These are phyloP conservation scores for Fusarium pilosicola DNA, from an alignment of 2,329 filamentous ascomycete genomes.

Conservation along the genomic window DNA sequence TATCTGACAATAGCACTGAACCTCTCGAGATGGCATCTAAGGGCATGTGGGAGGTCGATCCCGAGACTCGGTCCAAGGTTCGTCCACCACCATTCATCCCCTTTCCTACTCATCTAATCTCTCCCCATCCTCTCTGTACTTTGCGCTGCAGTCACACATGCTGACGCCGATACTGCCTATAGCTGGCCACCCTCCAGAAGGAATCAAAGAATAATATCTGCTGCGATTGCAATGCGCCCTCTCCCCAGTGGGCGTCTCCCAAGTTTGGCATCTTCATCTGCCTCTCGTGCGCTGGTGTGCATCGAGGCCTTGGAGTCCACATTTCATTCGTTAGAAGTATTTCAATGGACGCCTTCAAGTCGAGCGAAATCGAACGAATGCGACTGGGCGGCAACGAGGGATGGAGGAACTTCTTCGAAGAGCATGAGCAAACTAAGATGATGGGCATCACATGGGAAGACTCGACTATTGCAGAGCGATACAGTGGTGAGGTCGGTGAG, in stretches of 20 bases:
- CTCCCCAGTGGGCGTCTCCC: slow-evolving; percentile 96
- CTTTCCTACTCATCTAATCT: slow-evolving; percentile 7
- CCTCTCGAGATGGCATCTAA: slow-evolving; percentile 68
- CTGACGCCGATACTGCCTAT: slow-evolving; percentile 27
- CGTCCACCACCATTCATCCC: slow-evolving; percentile 30
- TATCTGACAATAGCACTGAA: slow-evolving; percentile 2
- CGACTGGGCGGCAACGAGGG: slow-evolving; percentile 87
- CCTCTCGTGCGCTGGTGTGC: slow-evolving; percentile 92
- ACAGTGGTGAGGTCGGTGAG: slow-evolving; percentile 88
- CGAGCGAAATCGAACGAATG: slow-evolving; percentile 92
- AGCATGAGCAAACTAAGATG: slow-evolving; percentile 72
- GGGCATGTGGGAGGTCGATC: slow-evolving; percentile 98
- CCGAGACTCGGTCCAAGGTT: slow-evolving; percentile 95
- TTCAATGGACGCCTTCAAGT: slow-evolving; percentile 99
- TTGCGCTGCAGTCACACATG: slow-evolving; percentile 12
- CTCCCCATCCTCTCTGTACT: not conserved
- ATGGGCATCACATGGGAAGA: slow-evolving; percentile 81
- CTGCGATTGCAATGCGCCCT: slow-evolving; percentile 94
- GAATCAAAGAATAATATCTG: slow-evolving; percentile 88
- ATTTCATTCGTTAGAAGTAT: slow-evolving; percentile 98
- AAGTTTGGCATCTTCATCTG: slow-evolving; percentile 99
- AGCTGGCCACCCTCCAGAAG: slow-evolving; percentile 93
- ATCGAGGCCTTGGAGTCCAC: slow-evolving; percentile 94
- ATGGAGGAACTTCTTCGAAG: slow-evolving; percentile 89
- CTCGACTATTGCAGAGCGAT: slow-evolving; percentile 88